phyloP scores from a whole-genome alignment of 306 rosid species.

The Rubus parviflorus region DNA sequence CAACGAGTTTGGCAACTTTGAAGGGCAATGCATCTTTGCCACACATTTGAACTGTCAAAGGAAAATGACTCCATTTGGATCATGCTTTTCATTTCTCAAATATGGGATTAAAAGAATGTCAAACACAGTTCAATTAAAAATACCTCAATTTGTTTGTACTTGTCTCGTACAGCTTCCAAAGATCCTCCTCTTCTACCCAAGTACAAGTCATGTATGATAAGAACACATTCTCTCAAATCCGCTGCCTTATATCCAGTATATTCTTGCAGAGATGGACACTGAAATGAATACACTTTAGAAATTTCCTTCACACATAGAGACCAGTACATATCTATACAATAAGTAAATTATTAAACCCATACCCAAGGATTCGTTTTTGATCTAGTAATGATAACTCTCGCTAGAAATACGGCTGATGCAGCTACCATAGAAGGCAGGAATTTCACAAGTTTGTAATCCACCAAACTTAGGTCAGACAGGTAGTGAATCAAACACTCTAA shows the following conservation, averaged over 20 bases:
- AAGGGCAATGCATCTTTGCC: slow-evolving; percentile 60
- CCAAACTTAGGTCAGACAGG: slow-evolving; percentile 80
- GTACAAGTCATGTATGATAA: slow-evolving; percentile 66
- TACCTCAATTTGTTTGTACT: slow-evolving; percentile 85
- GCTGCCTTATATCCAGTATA: slow-evolving; percentile 57
- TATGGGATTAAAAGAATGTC: neutral
- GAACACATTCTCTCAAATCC: slow-evolving; percentile 68
- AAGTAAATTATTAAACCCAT: slow-evolving; percentile 10
- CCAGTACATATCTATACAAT: neutral
- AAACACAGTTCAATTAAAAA: neutral
- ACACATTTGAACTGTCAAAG: slow-evolving; percentile 68
- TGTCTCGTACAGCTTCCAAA: slow-evolving; percentile 73
- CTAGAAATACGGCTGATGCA: slow-evolving; percentile 68
- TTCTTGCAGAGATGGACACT: slow-evolving; percentile 48
- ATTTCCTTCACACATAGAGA: neutral
- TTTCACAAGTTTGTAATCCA: slow-evolving; percentile 78
- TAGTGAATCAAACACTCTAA: slow-evolving; percentile 66
- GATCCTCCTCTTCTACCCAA: slow-evolving; percentile 65
- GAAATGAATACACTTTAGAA: slow-evolving; percentile 20
- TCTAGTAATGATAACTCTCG: slow-evolving; percentile 50
- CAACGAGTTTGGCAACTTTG: slow-evolving; percentile 55
- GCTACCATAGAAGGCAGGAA: slow-evolving; percentile 89
- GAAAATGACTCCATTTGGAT: slow-evolving; percentile 17
- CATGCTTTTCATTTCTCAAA: neutral
- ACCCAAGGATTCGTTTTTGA: slow-evolving; percentile 79